Evolutionary conservation across 768 basidiomycete species (phyloP), one percentile per base, ranked within the genome.

Genomic region (Tephrocybe sp.): DNA sequence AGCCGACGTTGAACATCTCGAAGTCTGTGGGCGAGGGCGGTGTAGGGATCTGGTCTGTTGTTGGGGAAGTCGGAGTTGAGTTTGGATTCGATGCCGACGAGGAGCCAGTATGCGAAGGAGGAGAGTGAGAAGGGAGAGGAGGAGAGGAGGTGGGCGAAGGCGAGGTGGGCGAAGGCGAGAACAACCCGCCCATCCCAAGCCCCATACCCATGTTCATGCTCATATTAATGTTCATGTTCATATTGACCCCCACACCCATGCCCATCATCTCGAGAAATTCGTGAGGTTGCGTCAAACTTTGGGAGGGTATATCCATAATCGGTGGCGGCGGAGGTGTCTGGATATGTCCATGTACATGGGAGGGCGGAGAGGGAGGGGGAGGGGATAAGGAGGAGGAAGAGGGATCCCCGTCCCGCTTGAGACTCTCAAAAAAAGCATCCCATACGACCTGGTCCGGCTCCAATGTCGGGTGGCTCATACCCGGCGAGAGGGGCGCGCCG

Each of bases 351-450:
- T 30, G 28, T 5, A 5, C 28, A 30, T 30, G 28, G 28, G 5
- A 14, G n/a, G n/a, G 38, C 5, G 38, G 8, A 20, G 38, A 20
- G 9, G 4, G n/a, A 20, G 24, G n/a, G 34, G 24, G 38, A 4
- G 44, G 43, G 21, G n/a, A 39, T 15, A 21, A 9, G 38, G 38
- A 17, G 3, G 17, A n/a, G 14, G 38, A 20, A 11, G 20, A 18
- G 20, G 17, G 5, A 3, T 20, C 24, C 34, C 30, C 54, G 34
- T 54, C 51, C 38, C 51, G 11, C 55, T 51, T 56, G 14, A 59
- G 20, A 5, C 39, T 45, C 45, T 59, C 58, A 33, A 59, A 52
- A 53, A 59, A 59, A 50, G 34, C 49, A 40, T 56, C 58, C 58
- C 58, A 59, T 28, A 51, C 48, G 3, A 0, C 32, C 30, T 32